Evolutionary conservation across 805 yeast genomes (phyloP), one percentile per base, ranked within the genome.

Genomic region (Torulaspora maleeae): DNA sequence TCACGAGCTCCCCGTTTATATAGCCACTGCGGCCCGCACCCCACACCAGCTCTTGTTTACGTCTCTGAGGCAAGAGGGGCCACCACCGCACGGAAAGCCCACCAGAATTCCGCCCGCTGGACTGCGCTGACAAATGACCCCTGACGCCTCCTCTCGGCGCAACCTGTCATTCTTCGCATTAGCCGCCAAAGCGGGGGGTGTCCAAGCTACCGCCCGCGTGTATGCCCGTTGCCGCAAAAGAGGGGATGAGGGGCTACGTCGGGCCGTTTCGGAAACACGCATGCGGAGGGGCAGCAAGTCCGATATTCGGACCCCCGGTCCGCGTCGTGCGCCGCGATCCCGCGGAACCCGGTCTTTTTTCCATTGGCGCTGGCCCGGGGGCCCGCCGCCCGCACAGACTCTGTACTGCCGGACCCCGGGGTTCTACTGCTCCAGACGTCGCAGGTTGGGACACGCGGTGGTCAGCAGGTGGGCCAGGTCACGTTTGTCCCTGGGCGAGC

Each of bases 401-500:
- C 22, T 6, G 22, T 7, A 8, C 25, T 22, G 25, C 25, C 7
- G 8, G 2, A 4, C 25, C 25, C 25, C 8, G 8, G 25, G 28
- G 32, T 9, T 20, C 33, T 41, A 43, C 15, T 39, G 27, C 13
- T 19, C 29, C 25, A 43, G 20, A 8, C 40, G 38, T 15, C 30
- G 27, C 20, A 47, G 32, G 20, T 40, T 33, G 29, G 46, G 41
- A 36, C 47, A 43, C 9, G 44, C 47, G 40, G 40, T 43, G n/a
- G 28, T 24, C 28, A 35, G 27, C n/a, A 37, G 33, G 16, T 37
- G 27, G 33, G 25, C 28, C 10, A 36, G 28, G 20, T 37, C 33
- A 2, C 27, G 30, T 4, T 36, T 38, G 37, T 32, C 32, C 30
- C 16, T 33, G 25, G 43, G 15, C 6, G 36, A n/a, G 10, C 25